Percentiles rank a stretch among this genome's conserved stretches.
Conservation (phyloP, 2,329 filamentous ascomycete genomes). For the Shiraia sp. region DNA sequence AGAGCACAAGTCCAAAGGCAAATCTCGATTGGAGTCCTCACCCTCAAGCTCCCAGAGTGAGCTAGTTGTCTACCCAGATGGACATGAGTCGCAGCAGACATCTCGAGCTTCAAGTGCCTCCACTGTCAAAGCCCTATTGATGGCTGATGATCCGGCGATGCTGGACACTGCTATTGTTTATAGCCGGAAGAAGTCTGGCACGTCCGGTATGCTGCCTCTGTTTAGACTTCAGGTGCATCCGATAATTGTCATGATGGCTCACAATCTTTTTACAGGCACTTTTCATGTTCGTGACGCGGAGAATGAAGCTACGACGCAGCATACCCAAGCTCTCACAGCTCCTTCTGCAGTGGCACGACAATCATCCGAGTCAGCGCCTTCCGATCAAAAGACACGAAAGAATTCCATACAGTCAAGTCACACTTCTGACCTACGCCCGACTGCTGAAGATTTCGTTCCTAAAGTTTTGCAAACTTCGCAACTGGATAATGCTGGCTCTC, state of each 20-base stretch:
- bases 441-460: slow-evolving; percentile 37
- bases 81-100: neutral
- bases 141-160: slow-evolving; percentile 5
- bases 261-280: slow-evolving; percentile 10
- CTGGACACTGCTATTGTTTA: slow-evolving; percentile 20
- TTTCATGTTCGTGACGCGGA: too few species aligned
- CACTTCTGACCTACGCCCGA: slow-evolving; percentile 33
- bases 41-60: neutral
- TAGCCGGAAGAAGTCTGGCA: slow-evolving; percentile 14
- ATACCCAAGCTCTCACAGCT: neutral
- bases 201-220: slow-evolving; percentile 18
- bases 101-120: slow-evolving; percentile 19
- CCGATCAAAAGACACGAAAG: slow-evolving; percentile 6
- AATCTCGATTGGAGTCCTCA: neutral
- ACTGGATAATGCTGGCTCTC: neutral
- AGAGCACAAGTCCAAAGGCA: neutral
- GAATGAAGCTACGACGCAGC: too few species aligned
- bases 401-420: slow-evolving; percentile 18
- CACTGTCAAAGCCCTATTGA: slow-evolving; percentile 17
- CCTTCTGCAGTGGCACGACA: slow-evolving; percentile 4
- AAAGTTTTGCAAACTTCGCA: neutral
- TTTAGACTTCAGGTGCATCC: neutral
- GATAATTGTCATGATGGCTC: slow-evolving; percentile 15
- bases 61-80: neutral
- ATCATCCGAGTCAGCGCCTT: slow-evolving; percentile 9